Evolutionary conservation across 2,329 filamentous ascomycete species (phyloP), one percentile per base, ranked within the genome.

Genomic region (Fusarium ramigenum): DNA sequence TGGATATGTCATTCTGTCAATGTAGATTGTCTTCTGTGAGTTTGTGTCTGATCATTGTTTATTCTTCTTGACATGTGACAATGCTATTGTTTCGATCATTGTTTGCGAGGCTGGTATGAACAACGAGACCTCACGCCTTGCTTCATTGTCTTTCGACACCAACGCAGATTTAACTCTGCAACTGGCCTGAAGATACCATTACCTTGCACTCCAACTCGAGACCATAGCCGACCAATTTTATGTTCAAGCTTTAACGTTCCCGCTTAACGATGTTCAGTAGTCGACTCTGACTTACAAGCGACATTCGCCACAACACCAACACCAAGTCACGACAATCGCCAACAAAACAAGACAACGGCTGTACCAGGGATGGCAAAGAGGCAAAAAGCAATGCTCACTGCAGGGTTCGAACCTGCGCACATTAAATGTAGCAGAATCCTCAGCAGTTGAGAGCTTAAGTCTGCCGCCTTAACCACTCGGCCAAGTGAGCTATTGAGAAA

Each of bases 381-480:
- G n/a, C 15, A 49, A 60, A 60, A 53, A 40, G 40, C 28, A 40
- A 60, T 53, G 34, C 57, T 60, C 54, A 58, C 54, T 58, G 54
- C 54, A 58, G 44, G 63, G 43, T 66, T 66, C 46, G 63, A 66
- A 66, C 63, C 44, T 63, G 60, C 60, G 63, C 62, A 65, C 57
- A 50, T 56, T 63, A 32, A 47, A 42, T 56, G 60, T 65, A 66
- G 63, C 61, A 66, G 60, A 65, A 57, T 43, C 46, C 43, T 43
- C 16, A 66, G 60, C 34, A 65, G 39, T 7, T 11, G 23, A 40
- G 36, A 40, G 53, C 63, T 66, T 66, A 66, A 66, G 50, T 58
- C 63, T 66, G 61, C 63, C 63, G 63, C 63, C 63, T 65, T 66
- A 66, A 66, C 63, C 63, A 66, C 63, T 68, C 64, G 65, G 54